Percentiles rank a stretch among this genome's conserved stretches.
Evolutionary conservation across 139 green algal species (phyloP).

Genomic region (Raphidocelis subcapitata): DNA sequence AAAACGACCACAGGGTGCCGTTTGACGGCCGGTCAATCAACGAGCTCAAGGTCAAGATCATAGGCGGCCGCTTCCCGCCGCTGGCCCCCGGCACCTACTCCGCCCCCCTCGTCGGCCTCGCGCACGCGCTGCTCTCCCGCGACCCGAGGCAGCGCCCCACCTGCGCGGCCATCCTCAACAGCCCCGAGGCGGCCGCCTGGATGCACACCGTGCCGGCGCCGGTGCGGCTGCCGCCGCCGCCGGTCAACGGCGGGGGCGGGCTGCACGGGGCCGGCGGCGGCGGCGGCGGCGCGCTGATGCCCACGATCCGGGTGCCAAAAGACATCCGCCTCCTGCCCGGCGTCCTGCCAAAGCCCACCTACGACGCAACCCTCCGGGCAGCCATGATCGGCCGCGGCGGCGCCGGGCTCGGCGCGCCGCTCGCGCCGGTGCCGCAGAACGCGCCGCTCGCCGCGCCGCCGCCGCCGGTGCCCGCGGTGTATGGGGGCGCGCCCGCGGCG

Average conservation of each 20-base stretch:
- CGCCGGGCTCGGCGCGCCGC: too few species aligned
- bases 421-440: too few species aligned
- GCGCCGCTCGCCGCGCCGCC: too few species aligned
- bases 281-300: background rate
- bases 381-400: too few species aligned
- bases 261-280: background rate
- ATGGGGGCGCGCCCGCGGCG: too few species aligned
- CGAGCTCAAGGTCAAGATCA: conserved; percentile 59
- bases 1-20: conserved; percentile 49
- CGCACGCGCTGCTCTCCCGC: conserved; percentile 20
- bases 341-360: conserved; percentile 28
- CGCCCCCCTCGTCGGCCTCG: conserved; percentile 7
- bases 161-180: conserved; percentile 28
- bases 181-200: conserved; percentile 23
- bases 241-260: conserved; percentile 16
- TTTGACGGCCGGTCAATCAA: conserved; percentile 60
- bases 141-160: conserved; percentile 18
- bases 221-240: conserved; percentile 14
- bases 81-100: conserved; percentile 10
- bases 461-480: too few species aligned
- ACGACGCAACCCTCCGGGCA: background rate
- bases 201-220: conserved; percentile 17
- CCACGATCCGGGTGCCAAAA: background rate
- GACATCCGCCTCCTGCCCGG: conserved; percentile 28
- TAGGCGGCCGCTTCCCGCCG: conserved; percentile 32